Conservation (phyloP, 331 rosid genomes). For the Malus hybrid region DNA sequence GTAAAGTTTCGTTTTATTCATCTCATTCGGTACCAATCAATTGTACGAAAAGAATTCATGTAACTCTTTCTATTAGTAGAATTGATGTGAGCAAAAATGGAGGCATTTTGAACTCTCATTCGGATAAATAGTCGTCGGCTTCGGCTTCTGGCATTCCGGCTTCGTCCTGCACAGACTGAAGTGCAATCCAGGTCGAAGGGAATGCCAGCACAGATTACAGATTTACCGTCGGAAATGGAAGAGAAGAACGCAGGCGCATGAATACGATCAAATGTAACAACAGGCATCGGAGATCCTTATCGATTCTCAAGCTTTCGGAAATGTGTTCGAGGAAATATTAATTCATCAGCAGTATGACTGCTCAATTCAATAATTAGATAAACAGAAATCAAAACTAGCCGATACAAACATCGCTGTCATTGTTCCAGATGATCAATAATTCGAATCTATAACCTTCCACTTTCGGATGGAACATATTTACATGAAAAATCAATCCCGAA, state of each 20-base stretch:
- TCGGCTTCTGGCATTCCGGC: too few species aligned
- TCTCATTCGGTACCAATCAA: background rate
- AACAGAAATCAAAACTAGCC: constrained; percentile 33
- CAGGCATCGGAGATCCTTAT: background rate
- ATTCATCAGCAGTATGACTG: constrained; percentile 13
- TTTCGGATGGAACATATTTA: constrained; percentile 50
- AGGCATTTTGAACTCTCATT: too few species aligned
- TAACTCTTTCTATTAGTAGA: background rate
- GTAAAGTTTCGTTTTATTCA: background rate
- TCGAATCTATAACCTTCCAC: constrained; percentile 39
- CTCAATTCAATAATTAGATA: constrained; percentile 29
- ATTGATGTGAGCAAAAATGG: too few species aligned
- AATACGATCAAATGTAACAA: background rate
- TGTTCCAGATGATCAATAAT: constrained; percentile 10
- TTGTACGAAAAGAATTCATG: background rate
- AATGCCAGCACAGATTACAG: background rate
- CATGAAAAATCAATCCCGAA: constrained; percentile 27
- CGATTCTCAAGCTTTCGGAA: background rate
- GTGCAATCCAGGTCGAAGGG: background rate
- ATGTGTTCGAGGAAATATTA: background rate
- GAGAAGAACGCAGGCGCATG: too few species aligned
- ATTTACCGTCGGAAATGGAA: background rate
- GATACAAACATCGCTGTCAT: constrained; percentile 5
- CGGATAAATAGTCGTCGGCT: too few species aligned
- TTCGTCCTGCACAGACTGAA: background rate